phyloP scores from a whole-genome alignment of 2,329 filamentous ascomycete species.

The Cytospora leucostoma region DNA sequence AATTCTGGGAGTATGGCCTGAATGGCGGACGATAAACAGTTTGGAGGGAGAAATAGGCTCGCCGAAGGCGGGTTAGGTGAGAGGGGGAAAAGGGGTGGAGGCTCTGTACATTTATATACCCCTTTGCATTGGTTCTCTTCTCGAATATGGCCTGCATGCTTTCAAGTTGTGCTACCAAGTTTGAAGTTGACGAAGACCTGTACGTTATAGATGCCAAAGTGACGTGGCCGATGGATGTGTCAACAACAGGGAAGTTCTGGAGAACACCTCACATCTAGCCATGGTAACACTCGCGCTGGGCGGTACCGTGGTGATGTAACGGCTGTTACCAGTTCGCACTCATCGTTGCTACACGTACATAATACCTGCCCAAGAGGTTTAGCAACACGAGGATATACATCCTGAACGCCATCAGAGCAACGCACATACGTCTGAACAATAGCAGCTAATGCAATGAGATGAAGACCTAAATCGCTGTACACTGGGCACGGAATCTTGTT shows the following conservation, averaged over 20 bases:
- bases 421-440: neutral
- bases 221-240: neutral
- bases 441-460: neutral
- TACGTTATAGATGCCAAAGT: neutral
- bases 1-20: constrained; percentile 44
- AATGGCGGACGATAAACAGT: neutral
- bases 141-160: neutral
- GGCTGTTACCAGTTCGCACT: no score
- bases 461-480: neutral
- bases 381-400: neutral
- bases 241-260: no score
- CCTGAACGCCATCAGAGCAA: neutral
- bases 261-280: no score
- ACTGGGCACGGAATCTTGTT: neutral
- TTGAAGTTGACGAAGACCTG: neutral
- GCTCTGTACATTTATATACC: constrained; percentile 30
- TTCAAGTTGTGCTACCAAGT: neutral
- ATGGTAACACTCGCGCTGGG: no score
- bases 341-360: no score
- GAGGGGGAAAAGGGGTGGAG: constrained; percentile 6
- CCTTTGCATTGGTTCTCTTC: constrained; percentile 24
- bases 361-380: neutral
- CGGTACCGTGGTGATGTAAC: no score
- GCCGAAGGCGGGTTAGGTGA: neutral
- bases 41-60: neutral